A percentile compares a stretch with the other conserved stretches of the same genome.
Evolutionary conservation across 306 rosid genomes (phyloP).

Genomic region (Crataegus laevigata): DNA sequence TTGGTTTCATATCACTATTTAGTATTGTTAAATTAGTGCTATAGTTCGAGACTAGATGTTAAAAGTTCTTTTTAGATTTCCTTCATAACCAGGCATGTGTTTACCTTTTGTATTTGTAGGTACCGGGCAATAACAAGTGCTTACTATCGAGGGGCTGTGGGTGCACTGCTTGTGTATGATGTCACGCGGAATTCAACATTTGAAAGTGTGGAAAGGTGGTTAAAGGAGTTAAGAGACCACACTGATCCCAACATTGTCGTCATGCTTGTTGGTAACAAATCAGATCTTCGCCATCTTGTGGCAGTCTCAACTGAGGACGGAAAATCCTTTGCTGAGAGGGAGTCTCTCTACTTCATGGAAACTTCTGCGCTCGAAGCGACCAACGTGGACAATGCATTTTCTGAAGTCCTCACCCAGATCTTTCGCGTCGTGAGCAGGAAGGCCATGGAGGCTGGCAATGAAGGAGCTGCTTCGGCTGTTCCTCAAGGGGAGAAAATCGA

Average conservation of each 20-base stretch:
- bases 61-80: not conserved
- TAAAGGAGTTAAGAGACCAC: slow-evolving; percentile 51
- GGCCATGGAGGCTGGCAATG: slow-evolving; percentile 35
- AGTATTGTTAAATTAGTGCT: not conserved
- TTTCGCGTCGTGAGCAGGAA: slow-evolving; percentile 42
- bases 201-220: slow-evolving; percentile 50
- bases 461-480: slow-evolving; percentile 26
- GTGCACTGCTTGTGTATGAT: slow-evolving; percentile 51
- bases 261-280: slow-evolving; percentile 57
- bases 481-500: slow-evolving; percentile 50
- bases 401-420: slow-evolving; percentile 47
- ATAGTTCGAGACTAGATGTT: too few species aligned
- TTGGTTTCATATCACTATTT: not conserved
- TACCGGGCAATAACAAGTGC: slow-evolving; percentile 63
- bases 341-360: slow-evolving; percentile 53
- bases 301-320: slow-evolving; percentile 55
- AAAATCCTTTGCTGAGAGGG: slow-evolving; percentile 44
- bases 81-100: not conserved
- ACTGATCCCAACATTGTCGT: slow-evolving; percentile 56
- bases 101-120: slow-evolving; percentile 19
- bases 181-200: slow-evolving; percentile 53
- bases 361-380: slow-evolving; percentile 55
- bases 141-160: slow-evolving; percentile 58
- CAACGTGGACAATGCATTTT: slow-evolving; percentile 42
- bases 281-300: slow-evolving; percentile 49